Base-by-base conservation (phyloP, 768 basidiomycete species). In the Suillus placidus region DNA sequence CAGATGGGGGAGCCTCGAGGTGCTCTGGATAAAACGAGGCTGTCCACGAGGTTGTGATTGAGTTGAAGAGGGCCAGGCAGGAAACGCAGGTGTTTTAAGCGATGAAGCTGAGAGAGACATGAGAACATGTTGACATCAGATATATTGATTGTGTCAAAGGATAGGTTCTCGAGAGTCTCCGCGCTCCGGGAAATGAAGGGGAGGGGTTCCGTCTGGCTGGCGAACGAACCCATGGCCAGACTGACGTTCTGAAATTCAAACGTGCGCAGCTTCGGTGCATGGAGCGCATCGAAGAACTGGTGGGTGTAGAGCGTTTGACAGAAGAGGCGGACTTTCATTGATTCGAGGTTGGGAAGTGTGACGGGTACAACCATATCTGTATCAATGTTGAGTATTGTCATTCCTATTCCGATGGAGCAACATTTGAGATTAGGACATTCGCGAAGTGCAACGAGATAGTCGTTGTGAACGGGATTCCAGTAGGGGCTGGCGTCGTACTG, bases 1-100 rank as follows among this genome's bases (percentile, higher is more conserved):
- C 75, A 77, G 2, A 73, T 34, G 3, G 20, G 34, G 37, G 62
- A 26, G 35, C 34, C 30, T 10, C 42, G 37, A 5, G 42, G 8
- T 5, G 56, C 38, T 40, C 20, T 30, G 14, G 60, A 35, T n/a
- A 35, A 37, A 10, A 69, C 26, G 20, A 78, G 73, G 42, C 66
- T 73, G n/a, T 65, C 38, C 45, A 76, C 43, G 54, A 76, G 71
- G 16, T 72, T 73, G 16, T 78, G 75, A 45, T 78, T 76, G 45
- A 76, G 73, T n/a, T 75, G 66, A 6, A 78, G 67, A n/a, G 71
- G 54, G 14, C 76, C 71, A 5, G 75, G 75, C 2, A 77, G 63
- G 42, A 69, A 70, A 13, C 63, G 45, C 55, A 77, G 12, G 45
- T 58, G 62, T 65, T 64, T 71, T 3, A 76, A 26, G 6, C 42